phyloP scores from a whole-genome alignment of 2,329 filamentous ascomycete species.

The Curvularia spicifera region DNA sequence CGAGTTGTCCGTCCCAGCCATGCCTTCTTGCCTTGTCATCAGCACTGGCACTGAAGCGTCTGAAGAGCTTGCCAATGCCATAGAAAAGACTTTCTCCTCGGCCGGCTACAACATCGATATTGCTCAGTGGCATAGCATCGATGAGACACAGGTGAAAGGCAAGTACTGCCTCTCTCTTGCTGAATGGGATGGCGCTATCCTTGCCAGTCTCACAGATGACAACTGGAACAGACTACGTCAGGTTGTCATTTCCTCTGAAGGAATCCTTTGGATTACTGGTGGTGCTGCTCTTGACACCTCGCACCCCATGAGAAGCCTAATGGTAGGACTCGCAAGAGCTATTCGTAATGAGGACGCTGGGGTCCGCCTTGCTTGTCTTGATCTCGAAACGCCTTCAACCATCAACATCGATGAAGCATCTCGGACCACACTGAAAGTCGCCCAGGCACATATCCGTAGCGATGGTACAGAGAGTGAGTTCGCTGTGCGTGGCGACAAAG shows the following conservation, averaged over 20 bases:
- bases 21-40: conserved; percentile 7
- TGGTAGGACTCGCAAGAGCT: conserved; percentile 14
- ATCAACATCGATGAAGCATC: conserved; percentile 7
- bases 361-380: conserved; percentile 12
- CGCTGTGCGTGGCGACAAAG: conserved; percentile 8
- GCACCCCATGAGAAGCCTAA: conserved; percentile 10
- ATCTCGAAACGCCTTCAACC: conserved; percentile 4
- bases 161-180: conserved; percentile 14
- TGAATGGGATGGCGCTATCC: conserved; percentile 9
- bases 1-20: not conserved
- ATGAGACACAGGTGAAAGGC: conserved; percentile 1
- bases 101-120: conserved; percentile 2
- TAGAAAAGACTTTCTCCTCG: conserved; percentile 3
- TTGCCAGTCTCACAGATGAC: conserved; percentile 10
- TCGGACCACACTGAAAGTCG: conserved; percentile 9
- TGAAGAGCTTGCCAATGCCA: not conserved
- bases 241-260: conserved; percentile 10
- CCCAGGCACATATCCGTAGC: conserved; percentile 3
- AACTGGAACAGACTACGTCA: conserved; percentile 9
- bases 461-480: conserved; percentile 13
- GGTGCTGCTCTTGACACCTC: conserved; percentile 11
- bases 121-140: conserved; percentile 3
- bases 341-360: conserved; percentile 12
- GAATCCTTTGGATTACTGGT: conserved; percentile 13
- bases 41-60: conserved; percentile 5